These are phyloP conservation scores for Fusarium anguioides DNA, from an alignment of 2,329 filamentous ascomycete species.

Conservation along the genomic window DNA sequence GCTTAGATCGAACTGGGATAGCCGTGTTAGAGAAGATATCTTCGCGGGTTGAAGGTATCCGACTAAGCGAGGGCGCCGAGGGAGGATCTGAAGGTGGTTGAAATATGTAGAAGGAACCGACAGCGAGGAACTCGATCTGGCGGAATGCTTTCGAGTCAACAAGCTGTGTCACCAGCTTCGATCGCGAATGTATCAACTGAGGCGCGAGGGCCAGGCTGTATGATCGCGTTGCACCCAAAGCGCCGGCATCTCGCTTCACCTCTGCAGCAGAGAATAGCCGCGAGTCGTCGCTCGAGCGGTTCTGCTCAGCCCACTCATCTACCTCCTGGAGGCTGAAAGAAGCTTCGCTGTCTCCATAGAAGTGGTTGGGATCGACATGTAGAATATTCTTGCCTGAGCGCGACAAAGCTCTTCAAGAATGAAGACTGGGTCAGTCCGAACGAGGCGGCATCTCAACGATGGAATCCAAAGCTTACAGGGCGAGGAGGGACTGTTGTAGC, in stretches of 20 bases:
- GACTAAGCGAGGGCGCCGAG: slow-evolving; percentile 61
- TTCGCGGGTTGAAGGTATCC: slow-evolving; percentile 89
- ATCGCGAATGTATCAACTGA: slow-evolving; percentile 86
- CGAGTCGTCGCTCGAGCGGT: slow-evolving; percentile 42
- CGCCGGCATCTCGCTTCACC: slow-evolving; percentile 53
- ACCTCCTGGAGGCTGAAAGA: slow-evolving; percentile 86
- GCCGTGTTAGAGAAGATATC: slow-evolving; percentile 85
- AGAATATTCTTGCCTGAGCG: slow-evolving; percentile 91
- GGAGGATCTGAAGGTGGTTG: slow-evolving; percentile 51
- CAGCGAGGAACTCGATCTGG: slow-evolving; percentile 92
- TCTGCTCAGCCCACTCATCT: slow-evolving; percentile 73
- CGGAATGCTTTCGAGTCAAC: slow-evolving; percentile 90
- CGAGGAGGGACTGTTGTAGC: slow-evolving; percentile 81
- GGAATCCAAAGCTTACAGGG: slow-evolving; percentile 70
- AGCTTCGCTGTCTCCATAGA: slow-evolving; percentile 88
- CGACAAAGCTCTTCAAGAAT: slow-evolving; percentile 80
- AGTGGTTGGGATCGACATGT: slow-evolving; percentile 87
- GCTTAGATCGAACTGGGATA: slow-evolving; percentile 84
- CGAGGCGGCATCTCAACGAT: slow-evolving; percentile 46
- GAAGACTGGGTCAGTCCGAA: slow-evolving; percentile 49
- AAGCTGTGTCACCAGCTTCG: slow-evolving; percentile 78
- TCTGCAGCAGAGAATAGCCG: slow-evolving; percentile 46
- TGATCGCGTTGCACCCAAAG: slow-evolving; percentile 72
- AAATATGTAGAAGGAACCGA: slow-evolving; percentile 91
- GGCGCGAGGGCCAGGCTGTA: slow-evolving; percentile 89